phyloP scores from a whole-genome alignment of 169 alveolate genomes.

The Plasmodium coatneyi region DNA sequence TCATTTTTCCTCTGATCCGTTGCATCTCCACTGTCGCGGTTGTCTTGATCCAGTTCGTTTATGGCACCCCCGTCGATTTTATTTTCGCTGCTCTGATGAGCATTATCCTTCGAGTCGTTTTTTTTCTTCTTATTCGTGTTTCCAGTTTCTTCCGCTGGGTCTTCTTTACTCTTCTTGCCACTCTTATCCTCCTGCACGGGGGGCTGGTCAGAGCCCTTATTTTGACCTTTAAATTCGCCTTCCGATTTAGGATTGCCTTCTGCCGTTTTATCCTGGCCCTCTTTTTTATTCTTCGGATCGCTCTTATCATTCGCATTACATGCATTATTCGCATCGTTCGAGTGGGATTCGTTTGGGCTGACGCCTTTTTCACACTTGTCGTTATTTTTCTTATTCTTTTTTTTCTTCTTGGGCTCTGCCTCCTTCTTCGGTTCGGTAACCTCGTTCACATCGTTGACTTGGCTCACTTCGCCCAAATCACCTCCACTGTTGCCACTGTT shows the following conservation, averaged over 20 bases:
- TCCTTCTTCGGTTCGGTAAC: not conserved
- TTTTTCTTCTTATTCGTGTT: slow-evolving; percentile 14
- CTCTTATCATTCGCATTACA: slow-evolving; percentile 28
- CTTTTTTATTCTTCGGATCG: slow-evolving; percentile 18
- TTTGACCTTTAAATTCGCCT: slow-evolving; percentile 44
- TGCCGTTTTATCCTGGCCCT: not conserved
- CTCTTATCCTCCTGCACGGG: slow-evolving; percentile 51
- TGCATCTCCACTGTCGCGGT: not conserved
- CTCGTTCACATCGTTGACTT: slow-evolving; percentile 1
- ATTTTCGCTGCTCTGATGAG: slow-evolving; percentile 29
- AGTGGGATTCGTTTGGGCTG: slow-evolving; percentile 55
- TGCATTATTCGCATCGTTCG: slow-evolving; percentile 39
- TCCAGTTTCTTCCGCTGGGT: not conserved
- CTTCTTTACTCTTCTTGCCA: slow-evolving; percentile 36
- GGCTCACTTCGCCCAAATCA: slow-evolving; percentile 50
- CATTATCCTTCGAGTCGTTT: not conserved
- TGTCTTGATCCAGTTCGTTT: slow-evolving; percentile 25
- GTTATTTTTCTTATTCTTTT: slow-evolving; percentile 3
- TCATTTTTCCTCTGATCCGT: not conserved
- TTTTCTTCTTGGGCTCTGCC: slow-evolving; percentile 9
- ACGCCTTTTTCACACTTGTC: not conserved
- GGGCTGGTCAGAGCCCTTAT: slow-evolving; percentile 42
- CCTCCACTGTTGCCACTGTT: slow-evolving; percentile 74
- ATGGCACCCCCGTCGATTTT: slow-evolving; percentile 45
- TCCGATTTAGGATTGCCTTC: slow-evolving; percentile 13